Percentiles rank a stretch among this genome's conserved stretches.
These are phyloP conservation scores for Jaapia argillacea DNA, from an alignment of 768 basidiomycete genomes.

Conservation along the genomic window DNA sequence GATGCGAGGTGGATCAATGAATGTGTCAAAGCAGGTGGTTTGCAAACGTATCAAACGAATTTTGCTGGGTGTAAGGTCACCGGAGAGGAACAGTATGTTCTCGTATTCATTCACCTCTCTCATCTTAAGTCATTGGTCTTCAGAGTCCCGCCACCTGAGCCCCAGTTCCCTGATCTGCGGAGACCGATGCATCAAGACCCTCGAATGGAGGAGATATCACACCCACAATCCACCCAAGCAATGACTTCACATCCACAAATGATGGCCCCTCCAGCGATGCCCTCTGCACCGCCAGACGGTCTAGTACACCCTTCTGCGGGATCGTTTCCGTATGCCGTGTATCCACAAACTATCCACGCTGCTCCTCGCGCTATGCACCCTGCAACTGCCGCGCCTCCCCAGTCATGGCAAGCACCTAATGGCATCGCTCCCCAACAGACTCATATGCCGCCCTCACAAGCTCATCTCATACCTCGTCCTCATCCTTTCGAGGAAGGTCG, in stretches of 20 bases:
- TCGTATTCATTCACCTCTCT: background rate
- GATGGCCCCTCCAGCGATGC: slow-evolving; percentile 4
- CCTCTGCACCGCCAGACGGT: slow-evolving; percentile 12
- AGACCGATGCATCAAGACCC: too few relatives aligned
- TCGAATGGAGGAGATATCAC: too few relatives aligned
- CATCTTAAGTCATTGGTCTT: background rate
- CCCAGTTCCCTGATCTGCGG: too few relatives aligned
- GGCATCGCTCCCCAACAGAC: slow-evolving; percentile 60
- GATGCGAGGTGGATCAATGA: slow-evolving; percentile 68
- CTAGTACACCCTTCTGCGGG: slow-evolving; percentile 11
- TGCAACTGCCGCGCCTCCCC: slow-evolving; percentile 39
- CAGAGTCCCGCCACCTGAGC: background rate
- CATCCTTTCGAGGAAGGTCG: slow-evolving; percentile 13
- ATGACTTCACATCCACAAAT: slow-evolving; percentile 5
- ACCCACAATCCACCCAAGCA: background rate
- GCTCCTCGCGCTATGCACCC: slow-evolving; percentile 33
- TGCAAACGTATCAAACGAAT: slow-evolving; percentile 67
- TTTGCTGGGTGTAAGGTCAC: slow-evolving; percentile 79
- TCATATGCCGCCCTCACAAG: slow-evolving; percentile 37
- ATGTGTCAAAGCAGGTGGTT: slow-evolving; percentile 56
- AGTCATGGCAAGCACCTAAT: slow-evolving; percentile 54
- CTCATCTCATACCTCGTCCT: slow-evolving; percentile 3
- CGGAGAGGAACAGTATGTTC: slow-evolving; percentile 57
- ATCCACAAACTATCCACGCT: slow-evolving; percentile 28
- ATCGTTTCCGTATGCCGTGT: slow-evolving; percentile 19